Percentiles rank a stretch among this genome's conserved stretches.
Evolutionary conservation across 768 basidiomycete genomes (phyloP).

Genomic region (Mycena polygramma): DNA sequence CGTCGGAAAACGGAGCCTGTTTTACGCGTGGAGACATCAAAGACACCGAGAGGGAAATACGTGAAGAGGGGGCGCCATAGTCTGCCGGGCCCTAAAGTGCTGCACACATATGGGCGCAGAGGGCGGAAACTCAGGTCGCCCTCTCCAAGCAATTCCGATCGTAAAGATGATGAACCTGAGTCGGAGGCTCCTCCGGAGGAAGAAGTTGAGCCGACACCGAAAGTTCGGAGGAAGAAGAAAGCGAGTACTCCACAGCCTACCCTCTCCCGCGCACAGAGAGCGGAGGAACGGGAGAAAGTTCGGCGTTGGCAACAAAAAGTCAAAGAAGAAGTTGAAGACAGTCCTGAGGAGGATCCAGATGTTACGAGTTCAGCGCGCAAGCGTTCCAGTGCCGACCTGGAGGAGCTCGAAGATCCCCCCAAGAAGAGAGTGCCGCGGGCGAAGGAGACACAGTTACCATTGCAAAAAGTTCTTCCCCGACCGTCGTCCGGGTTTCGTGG

Average conservation of each 20-base stretch:
- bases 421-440: slow-evolving; percentile 47
- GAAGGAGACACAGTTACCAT: slow-evolving; percentile 37
- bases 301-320: slow-evolving; percentile 48
- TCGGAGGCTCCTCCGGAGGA: slow-evolving; percentile 24
- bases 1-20: slow-evolving; percentile 61
- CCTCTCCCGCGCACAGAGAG: slow-evolving; percentile 55
- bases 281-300: slow-evolving; percentile 57
- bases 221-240: slow-evolving; percentile 30
- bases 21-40: slow-evolving; percentile 43
- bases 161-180: slow-evolving; percentile 26
- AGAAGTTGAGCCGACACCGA: slow-evolving; percentile 9
- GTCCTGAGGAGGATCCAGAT: slow-evolving; percentile 32
- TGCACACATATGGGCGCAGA: slow-evolving; percentile 22
- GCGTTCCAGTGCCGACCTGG: slow-evolving; percentile 47
- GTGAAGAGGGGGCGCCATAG: slow-evolving; percentile 25
- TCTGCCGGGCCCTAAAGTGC: slow-evolving; percentile 22
- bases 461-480: slow-evolving; percentile 57
- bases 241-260: slow-evolving; percentile 29
- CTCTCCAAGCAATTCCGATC: slow-evolving; percentile 20
- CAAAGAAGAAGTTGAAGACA: slow-evolving; percentile 37
- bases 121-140: slow-evolving; percentile 18
- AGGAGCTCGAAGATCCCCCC: slow-evolving; percentile 50
- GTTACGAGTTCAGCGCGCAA: slow-evolving; percentile 44
- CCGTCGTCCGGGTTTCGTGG: slow-evolving; percentile 57
- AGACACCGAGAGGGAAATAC: slow-evolving; percentile 32